These are phyloP conservation scores for Cyclaneusma minus DNA, from an alignment of 2,329 filamentous ascomycete species.

Conservation along the genomic window DNA sequence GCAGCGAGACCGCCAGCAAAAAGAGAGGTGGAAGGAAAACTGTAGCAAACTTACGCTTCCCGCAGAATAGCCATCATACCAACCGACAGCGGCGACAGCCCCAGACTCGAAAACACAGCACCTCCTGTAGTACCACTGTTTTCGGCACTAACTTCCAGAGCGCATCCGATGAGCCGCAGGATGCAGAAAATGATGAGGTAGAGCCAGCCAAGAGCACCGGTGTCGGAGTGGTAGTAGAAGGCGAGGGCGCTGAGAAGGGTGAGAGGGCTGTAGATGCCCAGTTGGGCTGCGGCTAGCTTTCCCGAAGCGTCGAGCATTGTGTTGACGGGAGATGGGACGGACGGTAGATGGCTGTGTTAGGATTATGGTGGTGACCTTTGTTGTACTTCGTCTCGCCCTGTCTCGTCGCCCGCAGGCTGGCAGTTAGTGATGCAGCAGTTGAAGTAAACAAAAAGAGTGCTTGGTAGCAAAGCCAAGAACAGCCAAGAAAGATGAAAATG, in stretches of 20 bases:
- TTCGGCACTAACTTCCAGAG: conserved; percentile 12
- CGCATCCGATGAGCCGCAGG: conserved; percentile 21
- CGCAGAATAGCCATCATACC: conserved; percentile 2
- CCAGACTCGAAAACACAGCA: conserved; percentile 21
- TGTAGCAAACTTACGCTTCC: background rate
- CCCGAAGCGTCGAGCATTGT: too few species aligned
- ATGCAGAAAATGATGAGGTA: conserved; percentile 23
- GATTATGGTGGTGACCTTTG: too few species aligned
- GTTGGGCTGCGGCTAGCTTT: conserved; percentile 12
- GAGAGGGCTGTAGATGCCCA: conserved; percentile 22
- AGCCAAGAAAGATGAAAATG: too few species aligned
- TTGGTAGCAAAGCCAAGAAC: too few species aligned
- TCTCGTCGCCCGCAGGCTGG: too few species aligned
- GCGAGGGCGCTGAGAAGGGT: conserved; percentile 17
- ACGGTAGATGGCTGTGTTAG: too few species aligned
- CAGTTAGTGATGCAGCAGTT: too few species aligned
- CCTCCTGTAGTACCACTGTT: conserved; percentile 12
- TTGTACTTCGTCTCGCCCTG: too few species aligned
- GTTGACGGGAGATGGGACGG: too few species aligned
- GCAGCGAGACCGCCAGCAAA: too few species aligned
- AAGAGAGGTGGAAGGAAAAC: background rate
- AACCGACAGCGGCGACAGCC: conserved; percentile 22
- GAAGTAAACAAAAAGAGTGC: too few species aligned
- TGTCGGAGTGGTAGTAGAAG: conserved; percentile 18
- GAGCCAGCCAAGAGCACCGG: conserved; percentile 23